Evolutionary conservation across 345 rosid genomes (phyloP), one percentile per base, ranked within the genome.

Genomic region (Durio zibethinus): DNA sequence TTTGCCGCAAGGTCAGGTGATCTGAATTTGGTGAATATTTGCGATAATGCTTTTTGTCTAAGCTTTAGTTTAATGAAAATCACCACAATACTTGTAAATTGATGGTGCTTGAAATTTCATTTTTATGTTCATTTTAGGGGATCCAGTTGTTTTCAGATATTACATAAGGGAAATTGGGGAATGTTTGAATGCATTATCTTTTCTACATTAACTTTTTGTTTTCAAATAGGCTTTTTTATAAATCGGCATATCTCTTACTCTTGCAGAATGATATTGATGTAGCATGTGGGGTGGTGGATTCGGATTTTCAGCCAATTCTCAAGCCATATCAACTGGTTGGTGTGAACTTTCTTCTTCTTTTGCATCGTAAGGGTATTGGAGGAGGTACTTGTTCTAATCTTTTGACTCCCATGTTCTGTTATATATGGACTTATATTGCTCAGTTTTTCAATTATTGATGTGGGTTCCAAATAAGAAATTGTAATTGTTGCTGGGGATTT

Each of bases 261-360:
- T 78, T 57, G 73, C 92, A 93, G 97, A 85, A 80, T 73, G 99
- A 91, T 92, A 86, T 96, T 67, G 91, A 88, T 83, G 89, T 82
- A 50, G 99, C 97, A 3, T 92, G 99, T 75, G 86, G 87, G 67
- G 89, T 66, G 20, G 87, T 76, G 76, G 98, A 89, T 82, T 88
- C 90, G 33, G 90, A 87, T 83, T 92, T 89, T 83, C 93, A 91
- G 88, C 97, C 97, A 50, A 75, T 93, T 79, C 94, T 96, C 80
- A 93, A 93, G 84, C 98, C 98, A 54, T 93, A 93, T 75, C 97
- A 96, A 82, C 87, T 96, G 43, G 97, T 92, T 78, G 99, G 98
- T 67, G 98, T 96, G 77, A 96, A 92, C 80, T 96, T 96, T 89
- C 99, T 96, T 85, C 97, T 96, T 78, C 74, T 92, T n/a, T 79